Conservation (phyloP, 257 asterid species). For the Leonotis leonurus region DNA sequence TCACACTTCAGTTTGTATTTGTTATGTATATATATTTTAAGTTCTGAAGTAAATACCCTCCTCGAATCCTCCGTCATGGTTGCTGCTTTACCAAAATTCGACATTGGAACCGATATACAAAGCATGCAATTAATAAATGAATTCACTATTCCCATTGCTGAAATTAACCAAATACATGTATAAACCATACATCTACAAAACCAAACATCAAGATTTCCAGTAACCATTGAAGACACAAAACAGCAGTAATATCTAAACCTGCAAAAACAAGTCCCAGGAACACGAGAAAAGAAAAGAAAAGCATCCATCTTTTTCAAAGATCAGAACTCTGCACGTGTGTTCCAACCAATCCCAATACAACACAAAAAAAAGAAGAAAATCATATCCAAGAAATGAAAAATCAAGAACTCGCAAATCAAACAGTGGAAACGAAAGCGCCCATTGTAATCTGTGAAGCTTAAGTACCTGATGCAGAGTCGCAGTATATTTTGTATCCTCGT, state of each 20-base stretch:
- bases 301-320: background rate
- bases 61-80: background rate
- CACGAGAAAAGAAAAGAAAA: background rate
- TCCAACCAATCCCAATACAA: constrained; percentile 10
- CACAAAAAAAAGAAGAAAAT: background rate
- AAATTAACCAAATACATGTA: background rate
- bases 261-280: background rate
- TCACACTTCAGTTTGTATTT: too few species aligned
- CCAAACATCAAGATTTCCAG: background rate
- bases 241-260: background rate
- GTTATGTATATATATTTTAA: background rate
- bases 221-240: background rate
- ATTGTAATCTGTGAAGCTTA: constrained; percentile 21
- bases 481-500: background rate
- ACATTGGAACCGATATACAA: background rate
- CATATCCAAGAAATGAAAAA: background rate
- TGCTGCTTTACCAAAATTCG: background rate
- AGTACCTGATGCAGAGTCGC: constrained; percentile 19
- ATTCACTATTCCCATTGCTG: background rate
- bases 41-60: background rate
- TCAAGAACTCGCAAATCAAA: background rate
- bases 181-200: background rate
- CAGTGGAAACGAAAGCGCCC: background rate
- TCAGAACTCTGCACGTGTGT: constrained; percentile 9
- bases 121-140: background rate